Percentiles rank a stretch among this genome's conserved stretches.
Conservation (phyloP, 352 stramenopile species). For the Globisporangium ultimum region DNA sequence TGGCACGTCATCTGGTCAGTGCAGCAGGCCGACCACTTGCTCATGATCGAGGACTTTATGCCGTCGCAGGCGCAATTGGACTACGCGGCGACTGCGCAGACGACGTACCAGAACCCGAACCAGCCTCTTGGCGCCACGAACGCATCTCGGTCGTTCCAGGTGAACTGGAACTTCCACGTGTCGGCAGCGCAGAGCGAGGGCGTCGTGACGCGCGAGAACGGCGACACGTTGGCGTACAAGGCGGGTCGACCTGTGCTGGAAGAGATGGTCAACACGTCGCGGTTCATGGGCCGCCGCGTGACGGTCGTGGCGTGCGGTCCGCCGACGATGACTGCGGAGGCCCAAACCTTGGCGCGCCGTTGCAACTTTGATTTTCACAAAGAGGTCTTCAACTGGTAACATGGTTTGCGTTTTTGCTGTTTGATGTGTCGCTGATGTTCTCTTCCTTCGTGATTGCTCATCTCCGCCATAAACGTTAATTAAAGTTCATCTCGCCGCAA, state of each 20-base stretch:
- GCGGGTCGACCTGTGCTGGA: slow-evolving; percentile 57
- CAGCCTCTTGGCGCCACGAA: slow-evolving; percentile 18
- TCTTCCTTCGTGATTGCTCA: too few relatives aligned
- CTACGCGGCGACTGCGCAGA: slow-evolving; percentile 18
- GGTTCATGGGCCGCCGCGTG: slow-evolving; percentile 54
- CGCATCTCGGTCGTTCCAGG: slow-evolving; percentile 19
- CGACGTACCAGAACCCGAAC: slow-evolving; percentile 47
- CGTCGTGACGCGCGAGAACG: slow-evolving; percentile 41
- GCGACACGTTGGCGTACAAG: slow-evolving; percentile 51
- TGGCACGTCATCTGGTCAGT: slow-evolving; percentile 72
- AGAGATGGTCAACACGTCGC: slow-evolving; percentile 66
- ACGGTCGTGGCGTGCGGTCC: slow-evolving; percentile 65
- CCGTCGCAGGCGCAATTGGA: slow-evolving; percentile 42
- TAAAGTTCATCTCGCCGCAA: too few relatives aligned
- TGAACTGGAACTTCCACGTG: slow-evolving; percentile 64
- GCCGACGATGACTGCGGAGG: too few relatives aligned
- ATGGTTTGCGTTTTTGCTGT: too few relatives aligned
- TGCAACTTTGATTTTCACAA: too few relatives aligned
- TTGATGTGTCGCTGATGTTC: too few relatives aligned
- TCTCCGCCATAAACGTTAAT: too few relatives aligned
- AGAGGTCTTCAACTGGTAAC: too few relatives aligned
- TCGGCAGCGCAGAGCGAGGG: slow-evolving; percentile 46
- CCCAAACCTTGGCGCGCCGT: too few relatives aligned
- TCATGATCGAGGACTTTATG: slow-evolving; percentile 76
- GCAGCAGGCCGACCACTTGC: slow-evolving; percentile 47